Evolutionary conservation across 176 grass and related monocot genomes (phyloP).

Genomic region (Poa pratensis): DNA sequence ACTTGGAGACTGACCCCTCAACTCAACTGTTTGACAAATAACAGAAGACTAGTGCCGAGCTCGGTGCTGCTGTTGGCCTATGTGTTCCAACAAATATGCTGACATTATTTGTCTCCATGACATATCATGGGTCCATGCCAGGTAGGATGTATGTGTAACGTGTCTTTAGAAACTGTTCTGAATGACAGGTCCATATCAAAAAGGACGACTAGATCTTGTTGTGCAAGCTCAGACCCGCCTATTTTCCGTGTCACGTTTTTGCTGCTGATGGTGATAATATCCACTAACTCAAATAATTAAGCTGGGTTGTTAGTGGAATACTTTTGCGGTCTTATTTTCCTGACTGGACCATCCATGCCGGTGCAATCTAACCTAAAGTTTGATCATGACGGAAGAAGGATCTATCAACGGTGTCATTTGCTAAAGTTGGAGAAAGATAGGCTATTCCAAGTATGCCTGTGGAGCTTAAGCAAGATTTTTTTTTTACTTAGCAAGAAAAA

Average conservation of each 20-base stretch:
- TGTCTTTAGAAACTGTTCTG: slow-evolving; percentile 8
- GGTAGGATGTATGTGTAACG: slow-evolving; percentile 37
- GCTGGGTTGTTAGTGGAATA: not conserved
- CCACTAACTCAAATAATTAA: slow-evolving; percentile 27
- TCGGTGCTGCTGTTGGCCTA: not conserved
- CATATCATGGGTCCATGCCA: slow-evolving; percentile 26
- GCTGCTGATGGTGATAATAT: slow-evolving; percentile 21
- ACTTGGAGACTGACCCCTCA: slow-evolving; percentile 28
- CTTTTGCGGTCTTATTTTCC: not conserved
- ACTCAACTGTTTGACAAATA: slow-evolving; percentile 28
- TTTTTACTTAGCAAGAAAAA: no score
- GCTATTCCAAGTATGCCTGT: not conserved
- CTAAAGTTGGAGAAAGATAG: not conserved
- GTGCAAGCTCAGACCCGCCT: slow-evolving; percentile 17
- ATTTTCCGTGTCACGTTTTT: slow-evolving; percentile 12
- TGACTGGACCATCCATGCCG: not conserved
- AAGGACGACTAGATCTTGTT: slow-evolving; percentile 27
- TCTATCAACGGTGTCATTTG: not conserved
- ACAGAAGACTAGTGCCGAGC: not conserved
- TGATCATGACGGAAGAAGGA: not conserved
- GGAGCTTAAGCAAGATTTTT: no score
- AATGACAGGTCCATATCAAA: slow-evolving; percentile 29
- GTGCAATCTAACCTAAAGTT: not conserved
- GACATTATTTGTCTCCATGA: slow-evolving; percentile 23
- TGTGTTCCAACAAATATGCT: slow-evolving; percentile 45